Base-by-base conservation (phyloP, 805 yeast genomes). In the Metschnikowia corniflorae region DNA sequence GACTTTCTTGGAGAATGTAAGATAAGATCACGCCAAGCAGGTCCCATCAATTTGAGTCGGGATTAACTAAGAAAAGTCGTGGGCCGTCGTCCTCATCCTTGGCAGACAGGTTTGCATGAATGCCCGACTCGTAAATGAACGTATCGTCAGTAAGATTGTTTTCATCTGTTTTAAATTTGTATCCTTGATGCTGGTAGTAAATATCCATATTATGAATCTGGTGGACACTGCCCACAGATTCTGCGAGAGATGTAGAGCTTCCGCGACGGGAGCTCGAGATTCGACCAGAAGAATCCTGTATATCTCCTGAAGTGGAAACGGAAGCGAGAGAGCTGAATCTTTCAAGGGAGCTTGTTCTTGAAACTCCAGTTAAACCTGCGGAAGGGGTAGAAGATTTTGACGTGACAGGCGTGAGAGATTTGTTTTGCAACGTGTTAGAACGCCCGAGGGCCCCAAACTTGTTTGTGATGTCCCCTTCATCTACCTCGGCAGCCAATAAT, bases 401-500 rank as follows among this genome's bases (percentile, higher is more conserved):
- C 4, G 46, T 38, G 15, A 32, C 38, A 5, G 48, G 50, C 0
- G 50, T 35, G 36, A 46, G 25, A 5, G 36, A 13, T 21, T 32
- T 38, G 20, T 37, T 31, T 17, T 37, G 40, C 12, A 37, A 20
- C 22, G 40, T 37, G 25, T 35, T 37, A 13, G 40, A 37, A 10
- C 40, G 29, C 10, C 40, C 40, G 6, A 35, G 37, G 8, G 34
- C 26, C 26, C 52, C 51, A 27, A 47, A 47, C 15, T 31, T 39
- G 23, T 42, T 42, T 24, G 43, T 37, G 18, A 16, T 29, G 6
- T 39, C 53, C 7, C 40, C 47, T 17, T 82, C 86, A 44, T 81
- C 89, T 24, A 83, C 80, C 55, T 83, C 93, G 16, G 82, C 75
- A 2, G 89, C 91, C 42, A 84, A 64, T 59, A 83, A 67, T 30